Conservation (phyloP, 305 asterid genomes). For the Fraxinus sp. region DNA sequence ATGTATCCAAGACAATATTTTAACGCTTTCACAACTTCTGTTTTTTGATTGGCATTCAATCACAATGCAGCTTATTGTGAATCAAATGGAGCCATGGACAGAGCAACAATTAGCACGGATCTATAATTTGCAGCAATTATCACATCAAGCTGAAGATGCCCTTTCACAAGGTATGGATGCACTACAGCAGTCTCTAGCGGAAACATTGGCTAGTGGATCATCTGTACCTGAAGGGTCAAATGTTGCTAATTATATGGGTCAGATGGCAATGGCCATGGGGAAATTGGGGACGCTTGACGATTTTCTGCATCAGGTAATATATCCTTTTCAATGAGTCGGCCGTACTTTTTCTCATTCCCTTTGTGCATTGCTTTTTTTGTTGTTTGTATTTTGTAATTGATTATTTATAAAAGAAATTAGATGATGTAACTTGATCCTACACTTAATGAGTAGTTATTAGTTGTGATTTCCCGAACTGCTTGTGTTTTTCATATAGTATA, state of each 20-base stretch:
- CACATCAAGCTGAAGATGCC: constrained; percentile 95
- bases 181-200: constrained; percentile 79
- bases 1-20: background rate
- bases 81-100: constrained; percentile 83
- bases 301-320: constrained; percentile 74
- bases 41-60: constrained; percentile 4
- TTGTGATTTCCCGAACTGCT: background rate
- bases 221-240: constrained; percentile 23
- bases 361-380: background rate
- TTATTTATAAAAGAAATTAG: background rate
- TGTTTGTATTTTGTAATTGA: background rate
- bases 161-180: constrained; percentile 96
- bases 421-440: background rate
- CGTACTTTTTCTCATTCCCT: background rate
- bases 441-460: background rate
- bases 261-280: constrained; percentile 99
- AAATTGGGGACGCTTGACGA: constrained; percentile 88
- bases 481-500: background rate
- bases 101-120: constrained; percentile 74
- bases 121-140: constrained; percentile 67
- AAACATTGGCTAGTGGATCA: constrained; percentile 70
- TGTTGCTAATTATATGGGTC: constrained; percentile 87
- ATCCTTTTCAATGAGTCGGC: background rate
- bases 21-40: background rate
- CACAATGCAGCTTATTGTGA: constrained; percentile 66